phyloP scores from a whole-genome alignment of 495 filamentous ascomycete species.

The Penicillium macrosclerotiorum region DNA sequence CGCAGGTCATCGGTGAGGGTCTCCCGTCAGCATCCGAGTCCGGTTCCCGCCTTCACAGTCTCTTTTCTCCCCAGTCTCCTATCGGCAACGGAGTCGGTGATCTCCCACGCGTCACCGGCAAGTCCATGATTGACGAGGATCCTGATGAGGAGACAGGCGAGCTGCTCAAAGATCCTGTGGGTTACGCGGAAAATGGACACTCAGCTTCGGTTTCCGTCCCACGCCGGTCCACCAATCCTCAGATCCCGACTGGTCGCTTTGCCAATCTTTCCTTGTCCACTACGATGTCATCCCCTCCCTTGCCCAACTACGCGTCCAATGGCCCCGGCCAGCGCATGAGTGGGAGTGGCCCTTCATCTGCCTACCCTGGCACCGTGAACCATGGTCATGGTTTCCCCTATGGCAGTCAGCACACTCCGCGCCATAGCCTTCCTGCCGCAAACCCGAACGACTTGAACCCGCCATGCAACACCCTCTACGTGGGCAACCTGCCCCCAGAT shows the following conservation, averaged over 20 bases:
- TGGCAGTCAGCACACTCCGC: constrained; percentile 55
- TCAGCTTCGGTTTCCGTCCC: constrained; percentile 37
- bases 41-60: constrained; percentile 61
- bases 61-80: constrained; percentile 84
- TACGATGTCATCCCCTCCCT: constrained; percentile 51
- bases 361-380: constrained; percentile 62
- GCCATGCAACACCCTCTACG: constrained; percentile 96
- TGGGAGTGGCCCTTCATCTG: constrained; percentile 52
- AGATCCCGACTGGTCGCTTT: constrained; percentile 70
- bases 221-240: constrained; percentile 72
- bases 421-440: constrained; percentile 78
- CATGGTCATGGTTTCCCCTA: constrained; percentile 55
- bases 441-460: constrained; percentile 98
- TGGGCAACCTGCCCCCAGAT: constrained; percentile 91
- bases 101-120: constrained; percentile 69
- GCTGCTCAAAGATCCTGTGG: constrained; percentile 78
- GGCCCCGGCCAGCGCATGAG: constrained; percentile 36
- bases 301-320: constrained; percentile 45
- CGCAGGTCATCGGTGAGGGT: constrained; percentile 49
- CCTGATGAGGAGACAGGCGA: constrained; percentile 83
- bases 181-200: constrained; percentile 76
- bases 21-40: constrained; percentile 62
- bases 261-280: constrained; percentile 70
- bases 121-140: constrained; percentile 83
- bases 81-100: constrained; percentile 73